Conservation (phyloP, 192 early-diverging fungal species). For the Coemansia reversa region DNA sequence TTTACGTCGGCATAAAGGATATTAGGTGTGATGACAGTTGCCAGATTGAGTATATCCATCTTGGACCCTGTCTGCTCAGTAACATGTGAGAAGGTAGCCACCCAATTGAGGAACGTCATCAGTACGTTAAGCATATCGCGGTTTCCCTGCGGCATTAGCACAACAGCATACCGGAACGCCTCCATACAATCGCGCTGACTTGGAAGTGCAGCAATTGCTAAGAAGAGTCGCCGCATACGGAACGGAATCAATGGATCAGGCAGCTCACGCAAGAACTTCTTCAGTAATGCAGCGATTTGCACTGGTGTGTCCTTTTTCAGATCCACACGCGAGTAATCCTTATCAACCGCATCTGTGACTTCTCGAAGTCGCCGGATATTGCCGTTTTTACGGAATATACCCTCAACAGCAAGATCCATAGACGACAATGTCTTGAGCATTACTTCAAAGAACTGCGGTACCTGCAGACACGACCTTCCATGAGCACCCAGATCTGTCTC, state of each 20-base stretch:
- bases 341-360: slow-evolving; percentile 80
- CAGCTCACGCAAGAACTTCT: slow-evolving; percentile 94
- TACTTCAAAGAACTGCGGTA: slow-evolving; percentile 85
- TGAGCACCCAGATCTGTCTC: slow-evolving; percentile 71
- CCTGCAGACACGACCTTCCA: slow-evolving; percentile 63
- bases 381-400: slow-evolving; percentile 97
- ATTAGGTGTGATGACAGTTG: slow-evolving; percentile 93
- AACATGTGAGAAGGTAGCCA: slow-evolving; percentile 73
- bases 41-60: slow-evolving; percentile 91
- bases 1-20: slow-evolving; percentile 83
- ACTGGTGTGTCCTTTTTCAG: slow-evolving; percentile 74
- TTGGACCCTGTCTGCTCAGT: slow-evolving; percentile 77
- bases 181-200: slow-evolving; percentile 58
- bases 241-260: slow-evolving; percentile 94
- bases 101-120: slow-evolving; percentile 80
- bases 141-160: slow-evolving; percentile 87
- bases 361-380: slow-evolving; percentile 91
- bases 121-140: slow-evolving; percentile 92
- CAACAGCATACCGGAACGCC: slow-evolving; percentile 76
- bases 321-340: slow-evolving; percentile 71
- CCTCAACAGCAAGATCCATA: slow-evolving; percentile 80
- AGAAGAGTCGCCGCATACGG: slow-evolving; percentile 82
- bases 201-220: slow-evolving; percentile 70
- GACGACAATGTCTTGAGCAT: slow-evolving; percentile 73
- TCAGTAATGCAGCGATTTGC: slow-evolving; percentile 91